Base-by-base conservation (phyloP, 805 yeast species). In the Saitoella complicata region DNA sequence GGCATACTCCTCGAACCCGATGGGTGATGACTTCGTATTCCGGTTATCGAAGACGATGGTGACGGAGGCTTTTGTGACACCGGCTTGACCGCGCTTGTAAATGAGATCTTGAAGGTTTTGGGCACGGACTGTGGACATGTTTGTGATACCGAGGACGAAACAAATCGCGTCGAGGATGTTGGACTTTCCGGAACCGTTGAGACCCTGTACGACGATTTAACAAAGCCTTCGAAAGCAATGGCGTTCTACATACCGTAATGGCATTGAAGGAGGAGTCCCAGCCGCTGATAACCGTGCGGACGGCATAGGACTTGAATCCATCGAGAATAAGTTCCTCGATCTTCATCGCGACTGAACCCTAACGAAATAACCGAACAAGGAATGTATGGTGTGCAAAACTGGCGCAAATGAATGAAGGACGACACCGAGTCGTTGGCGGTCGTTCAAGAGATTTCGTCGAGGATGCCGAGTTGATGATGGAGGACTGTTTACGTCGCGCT, bases 231-330 rank as follows among this genome's bases (percentile, higher is more conserved):
- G 4, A 21, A 21, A 21, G 4, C 2, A 21, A 21, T 4, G 21
- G 21, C 4, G 21, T 3, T 21, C 21, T 3, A 21, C 21, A 4
- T 21, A 21, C 21, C 0, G 98, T 93, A 58, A 91, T 88, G 55
- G 97, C 95, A 64, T 93, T 91, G 65, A 91, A 93, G 63, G 82
- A 94, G 1, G 83, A 73, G 62, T 91, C 99, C 98, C 98, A 93
- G 31, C 78, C 82, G 1, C 94, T 74, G 32, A 91, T 83, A 32
- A 87, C 96, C 1, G 98, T 91, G 66, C 97, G 79, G 1, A 94
- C 81, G 31, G 97, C 95, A 56, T 91, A 91, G 21, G 96, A 85
- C 66, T 91, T 91, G 73, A 91, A 91, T 39, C 99, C 99, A 63
- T 91, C 98, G 41, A 91, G 78, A 49, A 91, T 87, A 46, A 91